Percentiles rank a stretch among this genome's conserved stretches.
These are phyloP conservation scores for Eucalyptus urophylla DNA, from an alignment of 345 rosid species.

Conservation along the genomic window DNA sequence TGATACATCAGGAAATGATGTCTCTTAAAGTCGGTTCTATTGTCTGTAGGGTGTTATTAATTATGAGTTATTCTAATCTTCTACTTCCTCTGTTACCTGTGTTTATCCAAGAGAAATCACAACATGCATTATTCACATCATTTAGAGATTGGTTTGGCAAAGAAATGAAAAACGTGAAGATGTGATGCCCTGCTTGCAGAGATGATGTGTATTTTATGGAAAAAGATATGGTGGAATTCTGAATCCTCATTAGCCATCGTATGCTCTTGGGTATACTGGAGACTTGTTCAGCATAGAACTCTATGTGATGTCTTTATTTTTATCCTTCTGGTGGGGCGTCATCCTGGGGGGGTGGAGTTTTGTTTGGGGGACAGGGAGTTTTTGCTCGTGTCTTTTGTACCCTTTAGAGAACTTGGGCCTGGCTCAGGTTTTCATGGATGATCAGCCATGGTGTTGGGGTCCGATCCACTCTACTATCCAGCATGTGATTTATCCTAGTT, in stretches of 20 bases:
- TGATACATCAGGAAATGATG: not conserved
- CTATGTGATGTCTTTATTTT: not conserved
- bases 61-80: not conserved
- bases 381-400: not conserved
- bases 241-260: not conserved
- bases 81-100: not conserved
- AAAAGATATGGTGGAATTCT: not conserved
- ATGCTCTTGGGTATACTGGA: not conserved
- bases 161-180: not conserved
- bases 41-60: not conserved
- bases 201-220: not conserved
- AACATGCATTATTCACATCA: not conserved
- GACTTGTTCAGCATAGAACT: not conserved
- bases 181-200: not conserved
- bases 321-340: not conserved
- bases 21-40: not conserved
- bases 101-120: not conserved
- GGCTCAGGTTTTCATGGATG: not conserved
- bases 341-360: too few species aligned
- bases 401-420: not conserved
- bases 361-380: not conserved
- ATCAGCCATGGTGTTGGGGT: not conserved
- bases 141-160: not conserved
- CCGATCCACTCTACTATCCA: not conserved
- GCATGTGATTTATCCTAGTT: not conserved